Evolutionary conservation across 2,329 filamentous ascomycete species (phyloP), one percentile per base, ranked within the genome.

Genomic region (Alternaria ventricosa): DNA sequence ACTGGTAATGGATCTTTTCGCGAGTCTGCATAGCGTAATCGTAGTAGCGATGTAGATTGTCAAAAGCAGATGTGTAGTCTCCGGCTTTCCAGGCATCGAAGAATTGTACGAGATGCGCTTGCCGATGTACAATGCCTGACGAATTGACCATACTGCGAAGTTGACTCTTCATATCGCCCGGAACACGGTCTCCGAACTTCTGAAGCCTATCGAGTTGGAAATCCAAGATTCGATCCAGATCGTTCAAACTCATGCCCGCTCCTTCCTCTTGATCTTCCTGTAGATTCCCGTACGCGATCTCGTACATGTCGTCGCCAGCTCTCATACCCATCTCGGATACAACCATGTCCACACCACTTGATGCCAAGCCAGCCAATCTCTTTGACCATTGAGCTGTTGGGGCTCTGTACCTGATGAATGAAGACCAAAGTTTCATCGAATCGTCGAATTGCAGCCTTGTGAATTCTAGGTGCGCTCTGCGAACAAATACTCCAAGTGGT

Each of bases 21-120:
- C 89, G 85, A 69, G 89, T 92, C 73, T 96, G 92, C 88, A 96
- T 94, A 1, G 94, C 96, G 79, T 97, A 97, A 79, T 99, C 96
- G 73, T 97, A 99, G 79, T 97, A 99, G 55, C 93, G 90, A 78
- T 98, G 94, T 20, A 99, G 85, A 69, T 90, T 90, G 74, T 99
- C 95, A 76, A 97, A 96, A 0, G 96, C 92, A 1, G 92, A 93
- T 12, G 92, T 89, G 74, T 95, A 96, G 79, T 98, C 94, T 5
- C 95, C 95, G 4, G 93, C 90, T 77, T 91, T 88, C 95, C 94
- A 98, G 1, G 94, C 89, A 78, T 99, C 94, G 13, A 97, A 89
- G 75, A 97, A 98, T 87, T 86, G 89, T 9, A 96, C 85, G 71
- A 96, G 94, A 77, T 96, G 90, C 13, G 88, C 88, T 62, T 94